These are phyloP conservation scores for Kappamyces sp. DNA, from an alignment of 192 early-diverging fungal genomes.

Conservation along the genomic window DNA sequence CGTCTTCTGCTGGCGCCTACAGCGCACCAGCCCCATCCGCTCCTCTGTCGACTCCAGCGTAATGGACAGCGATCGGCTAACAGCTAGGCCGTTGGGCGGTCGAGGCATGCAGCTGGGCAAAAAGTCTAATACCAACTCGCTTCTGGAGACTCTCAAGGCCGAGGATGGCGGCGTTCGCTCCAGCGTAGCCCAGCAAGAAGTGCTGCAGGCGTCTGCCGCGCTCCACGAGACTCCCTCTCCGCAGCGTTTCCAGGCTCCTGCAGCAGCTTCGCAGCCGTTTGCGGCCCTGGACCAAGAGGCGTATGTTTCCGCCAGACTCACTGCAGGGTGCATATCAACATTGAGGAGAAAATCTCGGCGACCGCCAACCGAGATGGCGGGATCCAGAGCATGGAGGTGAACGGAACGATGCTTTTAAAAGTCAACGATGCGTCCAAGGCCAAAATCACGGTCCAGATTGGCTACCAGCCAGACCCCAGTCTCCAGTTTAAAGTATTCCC, in stretches of 20 bases:
- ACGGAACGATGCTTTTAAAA: constrained; percentile 80
- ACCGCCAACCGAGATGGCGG: constrained; percentile 86
- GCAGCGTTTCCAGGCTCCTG: neutral
- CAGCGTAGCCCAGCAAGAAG: neutral
- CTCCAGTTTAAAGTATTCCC: constrained; percentile 77
- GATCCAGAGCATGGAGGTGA: constrained; percentile 87
- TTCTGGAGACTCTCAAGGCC: constrained; percentile 77
- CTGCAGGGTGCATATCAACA: constrained; percentile 72
- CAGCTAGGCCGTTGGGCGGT: constrained; percentile 20
- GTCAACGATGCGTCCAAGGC: constrained; percentile 63
- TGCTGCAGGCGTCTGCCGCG: neutral
- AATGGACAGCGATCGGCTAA: neutral
- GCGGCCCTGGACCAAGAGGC: constrained; percentile 27
- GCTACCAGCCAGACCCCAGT: constrained; percentile 50
- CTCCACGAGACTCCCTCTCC: neutral
- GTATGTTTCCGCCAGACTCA: constrained; percentile 20
- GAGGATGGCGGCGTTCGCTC: constrained; percentile 54
- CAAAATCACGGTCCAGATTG: constrained; percentile 60
- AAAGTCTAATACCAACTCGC: constrained; percentile 72
- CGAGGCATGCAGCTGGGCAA: constrained; percentile 95
- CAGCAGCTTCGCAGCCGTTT: constrained; percentile 9
- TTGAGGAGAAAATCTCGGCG: constrained; percentile 84
- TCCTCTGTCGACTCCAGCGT: neutral
- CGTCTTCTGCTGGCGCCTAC: no score
- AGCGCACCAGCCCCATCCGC: neutral